Evolutionary conservation across 495 filamentous ascomycete genomes (phyloP).

Genomic region (Corynascus novoguineensis): DNA sequence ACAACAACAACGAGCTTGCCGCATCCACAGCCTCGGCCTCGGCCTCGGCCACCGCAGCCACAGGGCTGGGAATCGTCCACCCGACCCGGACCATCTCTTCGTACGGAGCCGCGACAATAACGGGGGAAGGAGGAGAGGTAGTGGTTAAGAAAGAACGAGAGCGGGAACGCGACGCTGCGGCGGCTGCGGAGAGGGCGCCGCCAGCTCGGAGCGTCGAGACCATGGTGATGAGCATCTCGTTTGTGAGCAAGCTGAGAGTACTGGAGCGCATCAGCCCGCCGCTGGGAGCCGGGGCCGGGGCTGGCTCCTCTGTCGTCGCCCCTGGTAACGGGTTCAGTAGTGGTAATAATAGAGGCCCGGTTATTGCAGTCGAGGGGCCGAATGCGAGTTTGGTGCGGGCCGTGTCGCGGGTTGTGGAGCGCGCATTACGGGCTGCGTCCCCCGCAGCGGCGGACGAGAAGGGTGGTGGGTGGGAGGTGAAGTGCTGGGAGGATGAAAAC

Average conservation of each 20-base stretch:
- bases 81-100: not conserved
- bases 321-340: not conserved
- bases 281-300: constrained; percentile 42
- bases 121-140: not conserved
- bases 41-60: too few species aligned
- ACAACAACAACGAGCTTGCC: constrained; percentile 11
- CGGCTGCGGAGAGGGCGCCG: not conserved
- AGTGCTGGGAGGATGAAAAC: constrained; percentile 39
- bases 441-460: constrained; percentile 13
- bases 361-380: constrained; percentile 79
- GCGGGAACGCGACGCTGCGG: not conserved
- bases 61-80: constrained; percentile 18
- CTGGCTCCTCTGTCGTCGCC: too few species aligned
- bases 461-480: constrained; percentile 43
- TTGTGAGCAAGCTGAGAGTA: constrained; percentile 53
- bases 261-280: constrained; percentile 36
- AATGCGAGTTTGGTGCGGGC: constrained; percentile 48
- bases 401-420: constrained; percentile 57
- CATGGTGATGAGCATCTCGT: constrained; percentile 69
- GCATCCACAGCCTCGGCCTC: too few species aligned
- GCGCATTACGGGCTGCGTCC: constrained; percentile 48
- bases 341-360: constrained; percentile 54
- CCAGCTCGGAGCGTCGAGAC: constrained; percentile 50
- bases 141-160: not conserved
- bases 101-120: not conserved